A percentile compares a stretch with the other conserved stretches of the same genome.
phyloP scores from a whole-genome alignment of 2,329 filamentous ascomycete species.

The Knoxdaviesia capensis region DNA sequence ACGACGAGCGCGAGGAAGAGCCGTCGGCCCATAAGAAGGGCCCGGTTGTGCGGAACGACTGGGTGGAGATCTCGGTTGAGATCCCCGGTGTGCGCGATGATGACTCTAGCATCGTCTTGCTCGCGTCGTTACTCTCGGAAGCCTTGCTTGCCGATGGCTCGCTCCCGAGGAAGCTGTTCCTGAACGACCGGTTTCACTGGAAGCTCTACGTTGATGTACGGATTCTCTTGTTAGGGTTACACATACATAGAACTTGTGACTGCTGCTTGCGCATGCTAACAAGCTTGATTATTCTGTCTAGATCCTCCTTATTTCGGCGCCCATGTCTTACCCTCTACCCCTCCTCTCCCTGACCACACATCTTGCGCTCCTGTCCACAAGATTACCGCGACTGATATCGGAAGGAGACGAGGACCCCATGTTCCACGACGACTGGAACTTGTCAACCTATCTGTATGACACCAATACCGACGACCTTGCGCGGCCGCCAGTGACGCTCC shows the following conservation, averaged over 20 bases:
- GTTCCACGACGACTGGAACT: constrained; percentile 96
- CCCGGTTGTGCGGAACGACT: constrained; percentile 32
- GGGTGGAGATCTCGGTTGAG: constrained; percentile 83
- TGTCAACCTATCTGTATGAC: constrained; percentile 57
- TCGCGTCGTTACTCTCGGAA: constrained; percentile 77
- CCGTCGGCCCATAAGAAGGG: background rate
- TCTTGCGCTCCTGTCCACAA: constrained; percentile 74
- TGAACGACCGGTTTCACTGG: constrained; percentile 91
- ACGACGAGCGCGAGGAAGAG: constrained; percentile 12
- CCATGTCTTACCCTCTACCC: constrained; percentile 79
- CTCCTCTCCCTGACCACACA: constrained; percentile 85
- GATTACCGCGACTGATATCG: constrained; percentile 67
- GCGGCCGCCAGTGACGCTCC: constrained; percentile 70
- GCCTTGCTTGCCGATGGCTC: constrained; percentile 56
- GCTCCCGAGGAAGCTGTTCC: constrained; percentile 54
- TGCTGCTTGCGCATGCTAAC: constrained; percentile 3
- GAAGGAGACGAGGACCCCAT: constrained; percentile 89
- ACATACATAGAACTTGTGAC: background rate
- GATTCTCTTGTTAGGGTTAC: constrained; percentile 7
- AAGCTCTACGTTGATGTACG: constrained; percentile 83
- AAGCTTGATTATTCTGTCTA: constrained; percentile 15
- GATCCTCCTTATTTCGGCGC: constrained; percentile 85
- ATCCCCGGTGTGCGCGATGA: constrained; percentile 83
- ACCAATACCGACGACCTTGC: constrained; percentile 12
- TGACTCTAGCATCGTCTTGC: constrained; percentile 70